Base-by-base conservation (phyloP, 2,329 filamentous ascomycete species). In the Blastomyces percursus region DNA sequence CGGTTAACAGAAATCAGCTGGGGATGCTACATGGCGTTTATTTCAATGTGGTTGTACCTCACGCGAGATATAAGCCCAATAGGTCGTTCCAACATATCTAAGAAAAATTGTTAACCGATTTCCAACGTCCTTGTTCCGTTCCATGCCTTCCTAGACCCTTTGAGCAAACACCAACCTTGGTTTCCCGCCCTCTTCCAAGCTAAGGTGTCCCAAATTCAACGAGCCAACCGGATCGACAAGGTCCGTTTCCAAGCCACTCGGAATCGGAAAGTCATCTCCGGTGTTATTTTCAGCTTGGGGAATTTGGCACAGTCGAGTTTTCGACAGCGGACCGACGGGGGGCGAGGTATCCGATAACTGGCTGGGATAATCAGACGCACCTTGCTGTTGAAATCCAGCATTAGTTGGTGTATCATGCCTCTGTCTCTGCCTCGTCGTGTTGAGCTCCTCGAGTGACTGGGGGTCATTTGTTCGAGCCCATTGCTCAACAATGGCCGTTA, bases 21-120 rank as follows among this genome's bases (percentile, higher is more conserved):
- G 32, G 27, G 9, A 32, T 50, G 61, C 21, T 59, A 24, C 42
- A 55, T 42, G 19, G 38, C n/a, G 32, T 32, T 44, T 11, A 16
- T n/a, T 6, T 27, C 16, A 8, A 55, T 38, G 8, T 5, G 30
- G 5, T 40, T 35, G 1, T 72, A 77, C 75, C 70, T 78, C 76
- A 42, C 76, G 72, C 9, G 75, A 76, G 40, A 78, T 77, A 67
- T 77, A 78, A 32, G 76, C 76, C 75, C 75, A 78, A 63, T 77
- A 78, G 12, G 76, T 78, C 6, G 75, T 78, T 27, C 76, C 76
- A 27, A 78, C 76, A 64, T 78, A 78, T 71, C 76, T 77, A 62
- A n/a, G 19, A 21, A 56, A 52, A 52, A 46, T 12, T 32, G 64
- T 64, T 63, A 62, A 61, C 60, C 9, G 32, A 27, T 30, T n/a